These are phyloP conservation scores for Botryosphaeria dothidea DNA, from an alignment of 2,329 filamentous ascomycete species.

Conservation along the genomic window DNA sequence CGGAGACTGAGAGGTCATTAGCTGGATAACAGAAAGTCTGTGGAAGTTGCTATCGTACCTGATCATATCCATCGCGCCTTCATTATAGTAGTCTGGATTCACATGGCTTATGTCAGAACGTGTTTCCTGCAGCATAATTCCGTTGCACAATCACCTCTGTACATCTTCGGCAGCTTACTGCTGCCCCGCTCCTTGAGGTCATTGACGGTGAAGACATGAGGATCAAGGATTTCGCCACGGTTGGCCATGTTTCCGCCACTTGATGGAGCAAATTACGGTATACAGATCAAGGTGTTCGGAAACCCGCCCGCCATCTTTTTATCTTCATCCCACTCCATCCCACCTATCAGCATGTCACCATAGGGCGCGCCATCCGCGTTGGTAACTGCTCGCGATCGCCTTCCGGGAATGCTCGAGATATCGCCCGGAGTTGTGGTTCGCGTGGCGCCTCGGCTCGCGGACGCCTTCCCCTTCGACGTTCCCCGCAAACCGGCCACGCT, in stretches of 20 bases:
- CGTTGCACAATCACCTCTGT: constrained; percentile 30
- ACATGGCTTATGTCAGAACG: constrained; percentile 2
- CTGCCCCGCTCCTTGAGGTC: constrained; percentile 39
- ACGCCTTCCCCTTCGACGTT: neutral
- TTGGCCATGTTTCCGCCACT: constrained; percentile 24
- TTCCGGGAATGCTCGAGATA: neutral
- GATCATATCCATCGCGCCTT: constrained; percentile 56
- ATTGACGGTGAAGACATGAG: constrained; percentile 25
- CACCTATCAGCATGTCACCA: neutral
- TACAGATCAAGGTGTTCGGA: neutral
- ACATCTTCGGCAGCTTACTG: constrained; percentile 42
- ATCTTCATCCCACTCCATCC: neutral
- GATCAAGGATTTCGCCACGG: constrained; percentile 24
- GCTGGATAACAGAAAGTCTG: neutral
- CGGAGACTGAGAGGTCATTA: constrained; percentile 22
- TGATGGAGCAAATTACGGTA: neutral
- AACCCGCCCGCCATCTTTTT: neutral
- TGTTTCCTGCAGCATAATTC: neutral
- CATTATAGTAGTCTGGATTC: constrained; percentile 56
- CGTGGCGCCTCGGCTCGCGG: neutral
- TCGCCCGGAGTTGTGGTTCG: neutral
- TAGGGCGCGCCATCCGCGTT: neutral
- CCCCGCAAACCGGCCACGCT: neutral
- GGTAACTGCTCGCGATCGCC: neutral
- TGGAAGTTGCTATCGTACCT: constrained; percentile 30